Base-by-base conservation (phyloP, 2,329 filamentous ascomycete species). In the Didymosphaeria variabile region DNA sequence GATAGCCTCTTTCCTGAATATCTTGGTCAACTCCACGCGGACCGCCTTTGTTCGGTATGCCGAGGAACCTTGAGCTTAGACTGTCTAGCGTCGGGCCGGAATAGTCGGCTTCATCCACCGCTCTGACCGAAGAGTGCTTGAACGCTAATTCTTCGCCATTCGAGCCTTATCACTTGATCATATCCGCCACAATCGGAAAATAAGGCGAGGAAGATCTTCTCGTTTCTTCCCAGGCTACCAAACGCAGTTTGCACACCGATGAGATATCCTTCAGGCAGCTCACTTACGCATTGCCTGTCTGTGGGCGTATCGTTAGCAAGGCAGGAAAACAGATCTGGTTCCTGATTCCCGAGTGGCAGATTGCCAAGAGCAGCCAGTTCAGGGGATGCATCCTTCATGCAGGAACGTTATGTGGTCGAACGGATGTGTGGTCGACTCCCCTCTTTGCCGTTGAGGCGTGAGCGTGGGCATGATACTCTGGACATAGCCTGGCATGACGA, bases 21-120 rank as follows among this genome's bases (percentile, higher is more conserved):
- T n/a, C 45, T 29, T 47, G 45, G 45, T 47, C 23, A 13, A 31
- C 23, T 47, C 15, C 23, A 47, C 13, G 45, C 45, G 45, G 45
- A 31, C 45, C 45, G 45, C 23, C 29, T 23, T 32, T 36, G 49
- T 52, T 29, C 58, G 36, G 58, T 21, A 52, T 57, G 52, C 58
- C 58, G 58, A 60, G 38, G 34, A 36, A 23, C 31, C 19, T 36
- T 23, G 58, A 57, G 53, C 53, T 53, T 56, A 60, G 56, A 50
- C 19, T 19, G 19, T 38, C 29, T 60, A 60, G 58, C 58, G 47
- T 40, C 52, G 52, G 56, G 38, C 53, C 58, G 58, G 49, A 26
- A 42, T 19, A 31, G 45, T 55, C 45, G 45, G 47, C 45, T 17
- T 26, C 53, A 23, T 34, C 38, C 12, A 23, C 23, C 40, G 23